phyloP scores from a whole-genome alignment of 2,329 filamentous ascomycete genomes.

The Pezicula rhizophila region DNA sequence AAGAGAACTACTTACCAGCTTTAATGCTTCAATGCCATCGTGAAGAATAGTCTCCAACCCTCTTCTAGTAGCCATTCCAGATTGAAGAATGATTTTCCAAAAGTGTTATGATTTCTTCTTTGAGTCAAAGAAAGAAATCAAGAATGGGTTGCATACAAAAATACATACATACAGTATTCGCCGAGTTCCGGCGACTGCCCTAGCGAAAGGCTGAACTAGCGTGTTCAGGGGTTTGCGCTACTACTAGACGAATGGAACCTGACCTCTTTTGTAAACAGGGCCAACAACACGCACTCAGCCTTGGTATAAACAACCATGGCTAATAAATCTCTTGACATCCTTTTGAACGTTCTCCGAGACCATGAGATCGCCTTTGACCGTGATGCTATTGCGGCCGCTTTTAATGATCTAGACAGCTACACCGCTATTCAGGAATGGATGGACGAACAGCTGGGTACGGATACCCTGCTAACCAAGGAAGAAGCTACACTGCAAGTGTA shows the following conservation, averaged over 20 bases:
- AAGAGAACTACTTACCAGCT: conserved; percentile 13
- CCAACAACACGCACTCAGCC: conserved; percentile 14
- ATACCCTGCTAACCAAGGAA: conserved; percentile 48
- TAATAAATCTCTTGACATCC: conserved; percentile 15
- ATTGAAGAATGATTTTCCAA: not conserved
- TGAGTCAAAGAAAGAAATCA: not conserved
- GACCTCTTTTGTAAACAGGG: conserved; percentile 8
- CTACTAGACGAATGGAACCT: not conserved
- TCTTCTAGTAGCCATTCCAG: conserved; percentile 11
- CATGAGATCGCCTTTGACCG: conserved; percentile 24
- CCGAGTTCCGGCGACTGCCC: not conserved
- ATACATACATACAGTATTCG: too few relatives aligned
- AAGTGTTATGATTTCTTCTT: not conserved
- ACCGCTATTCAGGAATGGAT: conserved; percentile 39
- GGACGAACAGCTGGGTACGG: conserved; percentile 38
- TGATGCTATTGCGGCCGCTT: conserved; percentile 20
- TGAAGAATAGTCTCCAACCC: conserved; percentile 2
- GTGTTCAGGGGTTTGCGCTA: not conserved
- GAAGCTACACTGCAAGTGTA: conserved; percentile 45
- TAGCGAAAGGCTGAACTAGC: not conserved
- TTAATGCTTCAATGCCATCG: conserved; percentile 22
- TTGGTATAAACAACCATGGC: conserved; percentile 16
- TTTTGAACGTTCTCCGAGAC: conserved; percentile 21
- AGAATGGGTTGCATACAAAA: too few relatives aligned
- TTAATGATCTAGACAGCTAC: conserved; percentile 17